These are phyloP conservation scores for Lagerstroemia speciosa DNA, from an alignment of 345 rosid genomes.

Conservation along the genomic window DNA sequence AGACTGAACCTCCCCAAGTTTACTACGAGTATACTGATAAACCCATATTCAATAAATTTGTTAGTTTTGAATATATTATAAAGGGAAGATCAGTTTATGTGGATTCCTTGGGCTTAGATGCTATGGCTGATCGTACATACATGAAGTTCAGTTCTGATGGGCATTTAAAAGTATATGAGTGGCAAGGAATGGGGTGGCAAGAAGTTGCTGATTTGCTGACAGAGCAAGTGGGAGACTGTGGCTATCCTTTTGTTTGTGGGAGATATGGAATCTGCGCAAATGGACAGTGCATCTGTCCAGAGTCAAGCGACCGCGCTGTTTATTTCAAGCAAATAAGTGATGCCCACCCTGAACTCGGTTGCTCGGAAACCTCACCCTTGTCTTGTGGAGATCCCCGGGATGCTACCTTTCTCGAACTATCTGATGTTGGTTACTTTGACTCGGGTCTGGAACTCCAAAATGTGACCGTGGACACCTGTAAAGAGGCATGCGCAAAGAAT, in stretches of 20 bases:
- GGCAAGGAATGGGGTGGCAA: too few species aligned
- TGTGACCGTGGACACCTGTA: conserved; percentile 5
- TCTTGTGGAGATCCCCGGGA: not conserved
- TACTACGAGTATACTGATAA: not conserved
- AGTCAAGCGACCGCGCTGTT: not conserved
- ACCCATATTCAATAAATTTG: too few species aligned
- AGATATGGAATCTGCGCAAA: not conserved
- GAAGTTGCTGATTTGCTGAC: not conserved
- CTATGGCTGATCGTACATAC: too few species aligned
- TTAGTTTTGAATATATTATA: too few species aligned
- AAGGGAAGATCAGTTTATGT: not conserved
- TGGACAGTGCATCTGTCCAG: conserved; percentile 1
- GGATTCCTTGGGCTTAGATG: too few species aligned
- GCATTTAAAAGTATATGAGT: conserved; percentile 16
- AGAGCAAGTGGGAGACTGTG: not conserved
- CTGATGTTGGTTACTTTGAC: not conserved
- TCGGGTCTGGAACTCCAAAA: not conserved
- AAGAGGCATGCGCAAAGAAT: conserved; percentile 12
- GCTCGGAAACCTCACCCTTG: not conserved
- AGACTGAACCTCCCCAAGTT: conserved; percentile 6
- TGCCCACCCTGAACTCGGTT: not conserved
- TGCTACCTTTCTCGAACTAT: not conserved
- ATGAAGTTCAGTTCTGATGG: conserved; percentile 21
- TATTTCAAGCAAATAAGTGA: not conserved
- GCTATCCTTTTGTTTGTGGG: conserved; percentile 5